These are phyloP conservation scores for Phaeosphaeriaceae sp. DNA, from an alignment of 2,329 filamentous ascomycete genomes.

Conservation along the genomic window DNA sequence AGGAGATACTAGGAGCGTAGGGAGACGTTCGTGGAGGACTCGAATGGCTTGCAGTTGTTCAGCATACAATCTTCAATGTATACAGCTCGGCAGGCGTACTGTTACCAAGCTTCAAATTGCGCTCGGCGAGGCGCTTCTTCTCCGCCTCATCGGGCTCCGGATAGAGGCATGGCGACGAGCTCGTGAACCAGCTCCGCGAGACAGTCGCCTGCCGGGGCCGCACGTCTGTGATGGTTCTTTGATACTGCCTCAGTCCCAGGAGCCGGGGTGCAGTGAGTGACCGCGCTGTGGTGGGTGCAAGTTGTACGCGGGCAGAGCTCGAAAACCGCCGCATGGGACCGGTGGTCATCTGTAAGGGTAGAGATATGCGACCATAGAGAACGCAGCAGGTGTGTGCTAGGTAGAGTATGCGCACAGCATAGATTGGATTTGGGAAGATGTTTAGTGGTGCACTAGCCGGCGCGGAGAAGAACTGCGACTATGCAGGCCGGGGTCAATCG, in stretches of 20 bases:
- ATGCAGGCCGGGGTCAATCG: slow-evolving; percentile 11
- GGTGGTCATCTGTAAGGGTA: slow-evolving; percentile 49
- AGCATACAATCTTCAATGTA: slow-evolving; percentile 5
- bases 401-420: background rate
- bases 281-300: slow-evolving; percentile 23
- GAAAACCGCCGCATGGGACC: slow-evolving; percentile 57
- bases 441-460: slow-evolving; percentile 11
- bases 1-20: slow-evolving; percentile 66
- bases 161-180: slow-evolving; percentile 40
- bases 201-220: slow-evolving; percentile 39
- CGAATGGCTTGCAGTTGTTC: slow-evolving; percentile 58
- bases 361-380: slow-evolving; percentile 39
- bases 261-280: slow-evolving; percentile 36
- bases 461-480: slow-evolving; percentile 13
- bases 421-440: background rate
- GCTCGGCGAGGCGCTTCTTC: slow-evolving; percentile 62
- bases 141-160: slow-evolving; percentile 42
- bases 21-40: slow-evolving; percentile 67
- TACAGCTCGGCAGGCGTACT: slow-evolving; percentile 52
- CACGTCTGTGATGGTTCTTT: slow-evolving; percentile 41
- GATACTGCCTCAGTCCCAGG: slow-evolving; percentile 42
- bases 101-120: slow-evolving; percentile 67
- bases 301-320: slow-evolving; percentile 49
- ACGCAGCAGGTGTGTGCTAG: slow-evolving; percentile 5
- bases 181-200: slow-evolving; percentile 54